These are phyloP conservation scores for Blakeslea trispora DNA, from an alignment of 371 early-diverging fungal genomes.

Conservation along the genomic window DNA sequence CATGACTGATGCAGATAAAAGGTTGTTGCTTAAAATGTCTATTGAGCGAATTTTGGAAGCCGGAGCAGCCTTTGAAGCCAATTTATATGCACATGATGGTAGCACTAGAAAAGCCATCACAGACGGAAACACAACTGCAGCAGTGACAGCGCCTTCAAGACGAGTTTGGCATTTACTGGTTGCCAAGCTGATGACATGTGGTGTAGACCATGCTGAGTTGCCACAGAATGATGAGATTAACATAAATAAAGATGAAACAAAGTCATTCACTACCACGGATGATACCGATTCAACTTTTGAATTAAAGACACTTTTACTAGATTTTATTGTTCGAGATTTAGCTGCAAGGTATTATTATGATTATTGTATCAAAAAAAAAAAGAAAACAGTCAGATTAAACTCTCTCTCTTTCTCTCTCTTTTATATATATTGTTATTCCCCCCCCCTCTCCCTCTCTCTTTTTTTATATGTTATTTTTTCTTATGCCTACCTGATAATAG, in stretches of 20 bases:
- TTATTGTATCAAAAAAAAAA: constrained; percentile 7
- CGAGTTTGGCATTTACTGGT: constrained; percentile 35
- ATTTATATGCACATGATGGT: not conserved
- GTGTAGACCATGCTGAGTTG: constrained; percentile 4
- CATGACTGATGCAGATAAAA: constrained; percentile 20
- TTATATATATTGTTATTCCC: too few relatives aligned
- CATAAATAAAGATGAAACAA: constrained; percentile 8
- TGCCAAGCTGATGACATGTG: constrained; percentile 38
- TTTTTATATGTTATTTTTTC: not conserved
- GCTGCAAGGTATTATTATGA: constrained; percentile 37
- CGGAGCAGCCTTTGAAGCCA: constrained; percentile 15
- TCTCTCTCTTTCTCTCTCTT: too few relatives aligned
- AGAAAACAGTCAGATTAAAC: too few relatives aligned
- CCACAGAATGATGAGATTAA: not conserved
- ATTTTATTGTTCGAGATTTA: constrained; percentile 38
- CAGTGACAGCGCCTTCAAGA: constrained; percentile 3
- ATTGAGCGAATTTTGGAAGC: constrained; percentile 45
- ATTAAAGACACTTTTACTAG: constrained; percentile 36
- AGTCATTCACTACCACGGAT: not conserved
- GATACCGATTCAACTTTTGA: constrained; percentile 8
- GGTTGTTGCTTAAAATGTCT: constrained; percentile 35
- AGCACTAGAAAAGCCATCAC: constrained; percentile 9
- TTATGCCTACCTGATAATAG: too few relatives aligned
- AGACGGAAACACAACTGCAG: not conserved
- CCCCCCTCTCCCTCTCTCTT: too few relatives aligned